phyloP scores from a whole-genome alignment of 2,329 filamentous ascomycete species.

The Aspergillus sp. region DNA sequence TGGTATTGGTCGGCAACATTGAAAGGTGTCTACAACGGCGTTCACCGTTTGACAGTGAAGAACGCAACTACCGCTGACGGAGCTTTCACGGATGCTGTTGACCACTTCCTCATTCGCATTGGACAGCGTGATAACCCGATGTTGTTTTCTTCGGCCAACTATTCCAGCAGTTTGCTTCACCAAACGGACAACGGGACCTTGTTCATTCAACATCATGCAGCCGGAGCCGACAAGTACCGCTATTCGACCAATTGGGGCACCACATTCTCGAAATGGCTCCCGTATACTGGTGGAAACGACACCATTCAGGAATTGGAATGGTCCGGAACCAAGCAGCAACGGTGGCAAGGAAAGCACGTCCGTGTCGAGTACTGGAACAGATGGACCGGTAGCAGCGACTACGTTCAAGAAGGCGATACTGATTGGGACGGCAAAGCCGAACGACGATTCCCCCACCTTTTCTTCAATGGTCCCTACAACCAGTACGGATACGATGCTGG shows the following conservation, averaged over 20 bases:
- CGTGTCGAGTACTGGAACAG: conserved; percentile 58
- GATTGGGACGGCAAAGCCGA: conserved; percentile 32
- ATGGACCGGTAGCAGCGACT: conserved; percentile 52
- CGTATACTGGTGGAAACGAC: conserved; percentile 48
- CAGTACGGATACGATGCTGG: conserved; percentile 59
- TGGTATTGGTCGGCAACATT: conserved; percentile 51
- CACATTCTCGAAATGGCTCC: conserved; percentile 52
- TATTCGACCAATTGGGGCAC: conserved; percentile 58
- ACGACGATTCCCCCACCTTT: conserved; percentile 56
- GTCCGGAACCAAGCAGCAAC: conserved; percentile 53
- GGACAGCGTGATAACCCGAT: conserved; percentile 54
- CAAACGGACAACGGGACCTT: conserved; percentile 38
- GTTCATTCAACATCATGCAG: conserved; percentile 52
- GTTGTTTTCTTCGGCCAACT: conserved; percentile 54
- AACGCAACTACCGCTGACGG: conserved; percentile 45
- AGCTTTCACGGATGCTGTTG: conserved; percentile 45
- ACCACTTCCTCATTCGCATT: conserved; percentile 57
- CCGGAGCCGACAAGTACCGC: conserved; percentile 57
- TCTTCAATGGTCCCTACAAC: conserved; percentile 57
- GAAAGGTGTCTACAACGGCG: conserved; percentile 52
- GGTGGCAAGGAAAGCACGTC: conserved; percentile 57
- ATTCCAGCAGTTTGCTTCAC: conserved; percentile 49
- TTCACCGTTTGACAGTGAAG: conserved; percentile 52
- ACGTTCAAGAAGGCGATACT: conserved; percentile 55
- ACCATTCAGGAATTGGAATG: conserved; percentile 46